phyloP scores from a whole-genome alignment of 139 green algal genomes.

The Chlorella sorokiniana region DNA sequence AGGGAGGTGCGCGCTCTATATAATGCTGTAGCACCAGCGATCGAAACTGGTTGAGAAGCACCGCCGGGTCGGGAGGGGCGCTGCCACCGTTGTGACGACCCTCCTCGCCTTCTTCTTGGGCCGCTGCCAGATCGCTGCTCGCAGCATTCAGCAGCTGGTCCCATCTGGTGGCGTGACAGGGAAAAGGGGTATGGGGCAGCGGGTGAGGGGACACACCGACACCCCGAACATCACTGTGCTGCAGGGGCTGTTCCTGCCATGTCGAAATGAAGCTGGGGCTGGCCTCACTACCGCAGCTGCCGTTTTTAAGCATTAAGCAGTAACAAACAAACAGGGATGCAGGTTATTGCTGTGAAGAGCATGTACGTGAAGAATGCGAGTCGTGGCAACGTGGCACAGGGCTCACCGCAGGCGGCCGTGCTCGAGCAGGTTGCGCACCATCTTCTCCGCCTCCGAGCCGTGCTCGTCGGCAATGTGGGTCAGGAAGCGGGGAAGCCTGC shows the following conservation, averaged over 20 bases:
- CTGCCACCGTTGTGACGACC: not conserved
- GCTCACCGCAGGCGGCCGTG: conserved; percentile 60
- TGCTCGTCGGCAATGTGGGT: conserved; percentile 58
- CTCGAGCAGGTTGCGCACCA: conserved; percentile 65
- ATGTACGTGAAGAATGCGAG: no score
- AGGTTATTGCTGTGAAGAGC: no score
- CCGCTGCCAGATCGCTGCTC: not conserved
- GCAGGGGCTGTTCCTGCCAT: no score
- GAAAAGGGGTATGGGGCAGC: no score
- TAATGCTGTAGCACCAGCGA: conserved; percentile 37
- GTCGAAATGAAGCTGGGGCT: no score
- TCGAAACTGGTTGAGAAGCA: conserved; percentile 17
- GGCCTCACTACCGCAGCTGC: no score
- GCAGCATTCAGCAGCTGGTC: conserved; percentile 28
- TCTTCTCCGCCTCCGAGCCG: conserved; percentile 13
- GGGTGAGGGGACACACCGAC: no score
- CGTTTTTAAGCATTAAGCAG: no score
- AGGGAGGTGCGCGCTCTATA: conserved; percentile 42
- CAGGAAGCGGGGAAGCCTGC: conserved; percentile 65
- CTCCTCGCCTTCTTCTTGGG: conserved; percentile 15
- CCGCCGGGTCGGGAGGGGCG: not conserved
- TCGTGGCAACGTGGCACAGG: no score
- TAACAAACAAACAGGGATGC: no score
- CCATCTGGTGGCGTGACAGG: conserved; percentile 4
- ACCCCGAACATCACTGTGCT: no score